Evolutionary conservation across 208 protist genomes (phyloP), one percentile per base, ranked within the genome.

Genomic region (Trypanosomatidae sp.): DNA sequence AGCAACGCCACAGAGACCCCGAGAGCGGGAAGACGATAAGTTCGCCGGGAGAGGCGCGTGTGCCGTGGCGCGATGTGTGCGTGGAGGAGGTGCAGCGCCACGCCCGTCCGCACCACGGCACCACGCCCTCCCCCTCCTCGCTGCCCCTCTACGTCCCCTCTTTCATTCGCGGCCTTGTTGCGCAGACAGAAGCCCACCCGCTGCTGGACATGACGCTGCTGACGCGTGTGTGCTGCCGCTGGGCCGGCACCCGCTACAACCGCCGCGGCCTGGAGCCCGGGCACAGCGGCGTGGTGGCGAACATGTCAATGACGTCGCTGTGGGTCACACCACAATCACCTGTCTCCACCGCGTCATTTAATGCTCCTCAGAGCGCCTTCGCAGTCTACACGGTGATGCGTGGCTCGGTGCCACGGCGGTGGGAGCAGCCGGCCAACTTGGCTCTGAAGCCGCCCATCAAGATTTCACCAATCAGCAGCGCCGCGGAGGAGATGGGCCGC

Each of bases 201-300:
- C 52, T 19, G 58, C 55, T 69, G 73, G 58, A 59, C 43, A 53
- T 91, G 68, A 67, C 80, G 17, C 76, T 96, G 28, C 49, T 95
- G 6, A 95, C 83, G 6, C 87, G 89, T 13, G 73, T 92, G 43
- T 88, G 87, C 68, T 92, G 86, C 39, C 85, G 87, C 43, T 94
- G 88, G 84, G 73, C 88, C 13, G 92, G 92, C 9, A 96, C 92
- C 13, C 88, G 92, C 12, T 96, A 94, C 81, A 93, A 96, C 80
- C 86, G 92, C 12, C 86, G 92, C 30, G 92, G 92, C 41, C 78
- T 95, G 15, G 92, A 94, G 81, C 81, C 78, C 0, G 71, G 74
- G 2, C 77, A 80, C 50, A 87, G 70, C 73, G 92, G 92, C n/a
- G 86, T 93, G 19, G 73, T 80, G 53, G 92, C 92, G 39, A 96